Percentiles rank a stretch among this genome's conserved stretches.
Conservation (phyloP, 306 rosid species). For the Parietaria judaica region DNA sequence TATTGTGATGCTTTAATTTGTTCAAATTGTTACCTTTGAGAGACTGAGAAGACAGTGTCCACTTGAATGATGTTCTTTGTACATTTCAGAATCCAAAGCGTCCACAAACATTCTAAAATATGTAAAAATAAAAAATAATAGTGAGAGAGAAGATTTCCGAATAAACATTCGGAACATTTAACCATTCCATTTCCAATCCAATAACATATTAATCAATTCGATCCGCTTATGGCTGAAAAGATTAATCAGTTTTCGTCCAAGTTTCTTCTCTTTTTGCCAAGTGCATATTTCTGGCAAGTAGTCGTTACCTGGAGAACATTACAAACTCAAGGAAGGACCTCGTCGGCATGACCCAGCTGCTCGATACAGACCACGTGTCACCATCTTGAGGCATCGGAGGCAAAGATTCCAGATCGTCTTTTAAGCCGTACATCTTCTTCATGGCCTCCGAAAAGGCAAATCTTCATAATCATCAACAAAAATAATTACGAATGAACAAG, state of each 20-base stretch:
- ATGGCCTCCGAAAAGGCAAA: constrained; percentile 69
- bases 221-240: background rate
- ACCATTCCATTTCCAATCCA: no score
- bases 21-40: constrained; percentile 44
- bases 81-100: constrained; percentile 75
- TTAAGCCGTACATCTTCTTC: constrained; percentile 73
- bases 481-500: background rate
- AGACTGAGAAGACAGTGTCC: constrained; percentile 75
- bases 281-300: background rate
- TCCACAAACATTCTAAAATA: constrained; percentile 85
- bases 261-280: background rate
- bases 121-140: background rate
- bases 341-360: constrained; percentile 88
- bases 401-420: constrained; percentile 35
- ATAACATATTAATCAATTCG: no score
- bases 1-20: no score
- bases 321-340: constrained; percentile 84
- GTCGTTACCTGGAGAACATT: constrained; percentile 83
- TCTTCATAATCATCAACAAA: constrained; percentile 36
- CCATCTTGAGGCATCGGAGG: constrained; percentile 87
- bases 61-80: constrained; percentile 58
- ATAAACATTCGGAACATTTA: no score
- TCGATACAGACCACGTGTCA: constrained; percentile 83
- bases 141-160: no score
- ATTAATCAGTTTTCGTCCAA: background rate